Evolutionary conservation across 2,329 filamentous ascomycete species (phyloP), one percentile per base, ranked within the genome.

Genomic region (Penicillium verrucosum): DNA sequence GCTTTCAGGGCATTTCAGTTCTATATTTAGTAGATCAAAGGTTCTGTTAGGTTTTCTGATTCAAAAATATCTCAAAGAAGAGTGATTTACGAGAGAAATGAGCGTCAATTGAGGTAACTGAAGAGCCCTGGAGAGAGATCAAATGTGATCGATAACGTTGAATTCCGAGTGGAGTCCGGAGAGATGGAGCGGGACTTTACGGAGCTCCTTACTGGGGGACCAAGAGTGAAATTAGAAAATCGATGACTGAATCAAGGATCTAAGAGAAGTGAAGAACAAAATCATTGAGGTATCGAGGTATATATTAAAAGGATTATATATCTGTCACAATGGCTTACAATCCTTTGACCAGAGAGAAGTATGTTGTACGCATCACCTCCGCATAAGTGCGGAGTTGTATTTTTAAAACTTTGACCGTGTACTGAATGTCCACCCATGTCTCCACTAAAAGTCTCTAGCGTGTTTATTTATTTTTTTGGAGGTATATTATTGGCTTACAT

Each of bases 141-240:
- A 61, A 54, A 58, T 63, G 61, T 65, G 62, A 65, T 65, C 50
- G 53, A 57, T 65, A 60, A 62, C 49, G 52, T 46, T 37, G 18
- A 25, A 43, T 51, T 51, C 18, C 12, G 21, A 44, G 64, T 66
- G 63, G 64, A 64, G 62, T 60, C 58, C 38, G 54, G 53, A 56
- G 41, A 25, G 23, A 62, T 64, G 59, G 62, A 63, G 51, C 60
- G 63, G 64, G 57, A 59, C 58, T 57, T 62, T 60, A 64, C 64
- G 64, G 63, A 62, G 56, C 38, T 54, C 57, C 55, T 58, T 53
- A 40, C 42, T 47, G 56, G 36, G 40, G 21, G 37, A 18, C 50
- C 30, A 49, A 12, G 18, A 12, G 18, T 30, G 25, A 18, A 11
- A 52, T 23, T 14, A 38, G 10, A 46, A 30, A 41, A n/a, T 29